These are phyloP conservation scores for Scutellaria minor DNA, from an alignment of 257 asterid species.

Conservation along the genomic window DNA sequence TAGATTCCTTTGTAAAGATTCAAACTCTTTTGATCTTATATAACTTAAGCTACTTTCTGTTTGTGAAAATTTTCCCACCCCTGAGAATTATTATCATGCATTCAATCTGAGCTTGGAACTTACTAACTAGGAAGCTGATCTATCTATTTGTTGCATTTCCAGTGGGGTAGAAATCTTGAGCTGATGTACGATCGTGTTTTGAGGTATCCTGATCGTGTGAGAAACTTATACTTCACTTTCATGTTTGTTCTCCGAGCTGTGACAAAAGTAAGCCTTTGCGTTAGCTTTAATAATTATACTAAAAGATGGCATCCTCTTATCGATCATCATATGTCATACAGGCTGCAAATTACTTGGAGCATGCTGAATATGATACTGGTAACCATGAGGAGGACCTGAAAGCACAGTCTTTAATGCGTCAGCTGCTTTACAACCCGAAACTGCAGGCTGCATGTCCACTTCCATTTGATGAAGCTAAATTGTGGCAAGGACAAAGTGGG, in stretches of 20 bases:
- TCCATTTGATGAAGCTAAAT: constrained; percentile 94
- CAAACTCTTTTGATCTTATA: constrained; percentile 15
- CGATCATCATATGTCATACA: constrained; percentile 38
- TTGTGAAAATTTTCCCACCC: neutral
- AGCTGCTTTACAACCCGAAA: constrained; percentile 77
- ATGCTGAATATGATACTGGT: constrained; percentile 86
- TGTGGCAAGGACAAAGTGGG: constrained; percentile 97
- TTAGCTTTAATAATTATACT: constrained; percentile 1
- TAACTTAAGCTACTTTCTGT: neutral
- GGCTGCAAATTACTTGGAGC: constrained; percentile 92
- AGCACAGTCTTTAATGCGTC: constrained; percentile 77
- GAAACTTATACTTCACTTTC: constrained; percentile 88
- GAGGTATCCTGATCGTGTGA: constrained; percentile 85
- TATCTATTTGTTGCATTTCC: constrained; percentile 42
- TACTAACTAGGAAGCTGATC: constrained; percentile 30
- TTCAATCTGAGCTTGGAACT: constrained; percentile 3
- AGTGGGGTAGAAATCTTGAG: constrained; percentile 93
- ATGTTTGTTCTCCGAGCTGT: constrained; percentile 96
- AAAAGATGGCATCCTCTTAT: neutral
- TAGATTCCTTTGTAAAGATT: neutral
- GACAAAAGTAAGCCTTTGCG: constrained; percentile 65
- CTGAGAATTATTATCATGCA: neutral
- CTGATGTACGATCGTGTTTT: constrained; percentile 84
- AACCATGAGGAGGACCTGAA: constrained; percentile 77
- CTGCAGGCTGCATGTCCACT: constrained; percentile 88